phyloP scores from a whole-genome alignment of 2,329 filamentous ascomycete genomes.

The Diplocarpon rosae region DNA sequence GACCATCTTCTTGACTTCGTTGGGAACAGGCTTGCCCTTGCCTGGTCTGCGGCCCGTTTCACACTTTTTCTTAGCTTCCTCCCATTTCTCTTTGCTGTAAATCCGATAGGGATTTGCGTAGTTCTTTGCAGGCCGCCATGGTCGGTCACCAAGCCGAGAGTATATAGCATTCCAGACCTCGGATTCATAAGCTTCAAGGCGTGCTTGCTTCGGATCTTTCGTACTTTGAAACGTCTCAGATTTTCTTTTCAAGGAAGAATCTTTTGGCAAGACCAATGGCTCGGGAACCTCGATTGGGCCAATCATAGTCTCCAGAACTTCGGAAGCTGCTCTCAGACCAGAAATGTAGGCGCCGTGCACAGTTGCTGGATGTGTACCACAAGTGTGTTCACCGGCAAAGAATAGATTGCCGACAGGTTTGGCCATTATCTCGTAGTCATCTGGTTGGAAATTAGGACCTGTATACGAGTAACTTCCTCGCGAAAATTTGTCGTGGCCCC shows the following conservation, averaged over 20 bases:
- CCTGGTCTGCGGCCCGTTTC: conserved; percentile 54
- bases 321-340: conserved; percentile 77
- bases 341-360: conserved; percentile 95
- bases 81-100: conserved; percentile 70
- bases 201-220: conserved; percentile 40
- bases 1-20: conserved; percentile 75
- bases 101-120: conserved; percentile 80
- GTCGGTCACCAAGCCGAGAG: conserved; percentile 59
- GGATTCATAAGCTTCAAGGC: conserved; percentile 45
- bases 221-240: conserved; percentile 27
- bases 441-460: conserved; percentile 66
- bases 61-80: conserved; percentile 48
- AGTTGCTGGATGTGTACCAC: conserved; percentile 88
- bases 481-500: conserved; percentile 86
- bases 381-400: conserved; percentile 95
- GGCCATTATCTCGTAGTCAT: conserved; percentile 91
- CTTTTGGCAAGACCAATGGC: conserved; percentile 62
- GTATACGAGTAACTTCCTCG: conserved; percentile 92
- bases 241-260: conserved; percentile 45
- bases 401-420: conserved; percentile 73
- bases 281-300: conserved; percentile 69
- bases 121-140: conserved; percentile 59
- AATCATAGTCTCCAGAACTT: conserved; percentile 69
- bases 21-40: conserved; percentile 56
- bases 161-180: conserved; percentile 42